These are phyloP conservation scores for Passalora sequoiae DNA, from an alignment of 2,329 filamentous ascomycete genomes.

Conservation along the genomic window DNA sequence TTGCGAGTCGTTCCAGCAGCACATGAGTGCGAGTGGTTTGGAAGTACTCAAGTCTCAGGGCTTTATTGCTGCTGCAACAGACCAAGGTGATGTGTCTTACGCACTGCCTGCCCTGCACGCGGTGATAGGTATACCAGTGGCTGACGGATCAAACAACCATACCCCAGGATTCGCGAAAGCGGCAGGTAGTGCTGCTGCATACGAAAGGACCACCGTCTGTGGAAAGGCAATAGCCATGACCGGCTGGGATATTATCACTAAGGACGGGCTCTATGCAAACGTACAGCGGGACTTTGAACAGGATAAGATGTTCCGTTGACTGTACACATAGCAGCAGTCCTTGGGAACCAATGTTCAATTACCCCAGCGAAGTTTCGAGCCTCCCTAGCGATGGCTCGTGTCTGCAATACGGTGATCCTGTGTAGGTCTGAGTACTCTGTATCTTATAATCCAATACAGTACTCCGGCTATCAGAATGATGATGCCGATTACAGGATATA, in stretches of 20 bases:
- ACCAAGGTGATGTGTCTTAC: constrained; percentile 9
- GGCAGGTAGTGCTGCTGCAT: constrained; percentile 5
- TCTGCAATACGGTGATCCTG: no score
- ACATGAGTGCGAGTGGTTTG: constrained; percentile 6
- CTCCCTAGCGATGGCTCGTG: no score
- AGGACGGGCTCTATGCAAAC: constrained; percentile 15
- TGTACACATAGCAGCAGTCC: no score
- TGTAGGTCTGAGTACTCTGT: no score
- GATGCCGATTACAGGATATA: constrained; percentile 42
- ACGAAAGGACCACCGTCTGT: constrained; percentile 2
- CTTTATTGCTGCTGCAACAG: constrained; percentile 8
- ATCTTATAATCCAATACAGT: constrained; percentile 8
- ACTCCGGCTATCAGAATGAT: constrained; percentile 26
- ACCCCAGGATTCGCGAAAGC: constrained; percentile 5
- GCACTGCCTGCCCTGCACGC: constrained; percentile 8
- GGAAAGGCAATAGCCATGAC: constrained; percentile 11
- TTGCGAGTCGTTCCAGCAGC: constrained; percentile 7
- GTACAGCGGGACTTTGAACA: constrained; percentile 3
- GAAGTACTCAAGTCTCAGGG: constrained; percentile 7
- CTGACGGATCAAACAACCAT: constrained; percentile 6
- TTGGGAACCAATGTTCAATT: no score
- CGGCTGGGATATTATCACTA: constrained; percentile 2
- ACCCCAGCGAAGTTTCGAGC: no score
- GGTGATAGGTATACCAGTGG: constrained; percentile 5
- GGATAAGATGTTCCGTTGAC: constrained; percentile 2